Evolutionary conservation across 805 yeast species (phyloP).

Genomic region (Pichia insulana): DNA sequence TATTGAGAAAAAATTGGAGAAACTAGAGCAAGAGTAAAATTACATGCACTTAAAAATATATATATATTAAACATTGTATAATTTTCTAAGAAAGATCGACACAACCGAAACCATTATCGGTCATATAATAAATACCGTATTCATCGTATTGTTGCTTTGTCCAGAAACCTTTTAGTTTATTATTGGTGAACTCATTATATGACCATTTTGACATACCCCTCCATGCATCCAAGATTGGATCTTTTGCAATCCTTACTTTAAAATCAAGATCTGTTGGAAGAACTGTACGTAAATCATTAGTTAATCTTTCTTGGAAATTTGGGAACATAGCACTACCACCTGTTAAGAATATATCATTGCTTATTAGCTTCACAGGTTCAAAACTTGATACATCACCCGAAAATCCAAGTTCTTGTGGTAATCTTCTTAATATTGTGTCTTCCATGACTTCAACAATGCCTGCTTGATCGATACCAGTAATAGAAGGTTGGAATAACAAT

Average conservation of each 20-base stretch:
- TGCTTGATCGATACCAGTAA: slow-evolving; percentile 94
- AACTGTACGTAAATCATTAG: slow-evolving; percentile 56
- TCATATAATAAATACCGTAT: slow-evolving; percentile 80
- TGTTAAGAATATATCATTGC: slow-evolving; percentile 67
- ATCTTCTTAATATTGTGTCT: slow-evolving; percentile 52
- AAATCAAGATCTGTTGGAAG: slow-evolving; percentile 63
- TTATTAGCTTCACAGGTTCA: slow-evolving; percentile 26
- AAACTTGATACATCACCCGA: slow-evolving; percentile 36
- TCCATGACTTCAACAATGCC: slow-evolving; percentile 77
- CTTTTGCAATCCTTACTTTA: slow-evolving; percentile 50
- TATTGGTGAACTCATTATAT: slow-evolving; percentile 31
- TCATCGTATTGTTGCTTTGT: slow-evolving; percentile 75
- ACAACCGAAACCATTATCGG: slow-evolving; percentile 71
- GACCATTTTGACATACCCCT: slow-evolving; percentile 87
- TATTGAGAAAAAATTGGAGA: slow-evolving; percentile 22
- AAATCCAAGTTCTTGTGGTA: slow-evolving; percentile 42
- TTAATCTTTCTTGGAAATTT: slow-evolving; percentile 61
- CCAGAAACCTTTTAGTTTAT: slow-evolving; percentile 28
- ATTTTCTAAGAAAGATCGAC: slow-evolving; percentile 13
- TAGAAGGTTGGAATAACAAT: slow-evolving; percentile 81
- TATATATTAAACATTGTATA: not conserved
- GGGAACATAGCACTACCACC: slow-evolving; percentile 74
- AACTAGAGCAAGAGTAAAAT: slow-evolving; percentile 5
- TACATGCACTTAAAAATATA: too few species aligned
- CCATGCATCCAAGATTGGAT: slow-evolving; percentile 83